Evolutionary conservation across 169 alveolate species (phyloP).

Genomic region (Eimeria acervulina): DNA sequence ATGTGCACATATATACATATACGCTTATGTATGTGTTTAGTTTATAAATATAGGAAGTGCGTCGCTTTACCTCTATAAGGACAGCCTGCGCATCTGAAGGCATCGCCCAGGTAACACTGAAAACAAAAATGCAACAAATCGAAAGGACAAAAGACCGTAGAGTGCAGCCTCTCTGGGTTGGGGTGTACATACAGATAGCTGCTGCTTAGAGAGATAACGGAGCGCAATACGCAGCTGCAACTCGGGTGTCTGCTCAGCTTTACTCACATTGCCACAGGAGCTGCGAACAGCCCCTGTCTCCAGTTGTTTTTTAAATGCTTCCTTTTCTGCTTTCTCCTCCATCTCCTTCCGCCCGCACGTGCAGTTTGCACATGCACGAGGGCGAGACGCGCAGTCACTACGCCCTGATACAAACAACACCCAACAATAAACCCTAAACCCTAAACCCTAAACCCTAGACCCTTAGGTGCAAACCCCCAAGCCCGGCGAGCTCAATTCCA

Average conservation of each 20-base stretch:
- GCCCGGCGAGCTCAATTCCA: too few relatives aligned
- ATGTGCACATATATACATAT: too few relatives aligned
- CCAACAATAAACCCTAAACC: background rate
- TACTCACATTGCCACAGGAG: constrained; percentile 94
- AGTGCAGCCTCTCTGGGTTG: background rate
- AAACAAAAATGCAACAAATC: background rate
- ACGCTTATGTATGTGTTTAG: too few relatives aligned
- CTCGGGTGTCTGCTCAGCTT: background rate
- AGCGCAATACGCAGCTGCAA: too few relatives aligned
- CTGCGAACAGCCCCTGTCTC: constrained; percentile 88
- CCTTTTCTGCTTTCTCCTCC: constrained; percentile 86
- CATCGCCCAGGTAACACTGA: constrained; percentile 96
- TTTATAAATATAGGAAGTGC: too few relatives aligned
- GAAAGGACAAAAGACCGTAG: background rate
- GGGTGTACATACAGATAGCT: background rate
- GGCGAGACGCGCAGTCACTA: constrained; percentile 93
- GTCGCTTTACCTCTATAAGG: constrained; percentile 93
- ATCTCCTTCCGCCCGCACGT: constrained; percentile 94
- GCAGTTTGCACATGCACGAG: constrained; percentile 97
- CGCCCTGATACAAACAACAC: constrained; percentile 57
- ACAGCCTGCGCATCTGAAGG: constrained; percentile 97
- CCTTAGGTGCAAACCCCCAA: background rate
- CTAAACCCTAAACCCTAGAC: constrained; percentile 10
- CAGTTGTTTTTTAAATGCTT: constrained; percentile 84
- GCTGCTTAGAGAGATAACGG: background rate